Conservation (phyloP, 176 grass and related monocot species). For the Panicum miliaceum region DNA sequence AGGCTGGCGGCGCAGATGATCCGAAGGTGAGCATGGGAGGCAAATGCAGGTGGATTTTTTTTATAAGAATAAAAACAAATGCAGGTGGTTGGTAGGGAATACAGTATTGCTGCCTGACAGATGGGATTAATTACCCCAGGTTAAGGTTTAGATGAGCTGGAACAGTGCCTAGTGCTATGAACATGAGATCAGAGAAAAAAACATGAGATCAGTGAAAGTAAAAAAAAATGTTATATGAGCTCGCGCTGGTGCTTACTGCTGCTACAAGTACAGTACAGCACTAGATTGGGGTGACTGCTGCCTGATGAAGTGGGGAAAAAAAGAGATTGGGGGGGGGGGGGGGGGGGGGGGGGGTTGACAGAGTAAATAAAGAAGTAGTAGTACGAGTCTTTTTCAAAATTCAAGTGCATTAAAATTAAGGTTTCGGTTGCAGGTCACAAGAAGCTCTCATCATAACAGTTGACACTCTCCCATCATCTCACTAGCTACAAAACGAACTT, state of each 20-base stretch:
- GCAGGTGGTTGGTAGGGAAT: constrained; percentile 35
- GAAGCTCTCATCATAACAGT: no score
- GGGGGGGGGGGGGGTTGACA: no score
- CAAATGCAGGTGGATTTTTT: constrained; percentile 31
- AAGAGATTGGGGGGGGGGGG: no score
- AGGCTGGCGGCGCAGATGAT: not conserved
- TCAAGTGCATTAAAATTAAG: no score
- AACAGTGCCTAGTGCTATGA: not conserved
- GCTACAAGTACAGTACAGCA: not conserved
- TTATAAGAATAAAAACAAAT: no score
- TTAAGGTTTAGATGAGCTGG: not conserved
- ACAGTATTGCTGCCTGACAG: not conserved
- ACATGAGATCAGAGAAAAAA: not conserved
- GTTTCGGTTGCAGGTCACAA: no score
- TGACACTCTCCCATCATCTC: not conserved
- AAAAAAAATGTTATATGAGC: no score
- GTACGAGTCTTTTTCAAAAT: no score
- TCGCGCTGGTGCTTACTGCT: not conserved
- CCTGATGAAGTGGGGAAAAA: no score
- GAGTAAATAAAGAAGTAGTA: no score
- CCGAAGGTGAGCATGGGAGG: constrained; percentile 15
- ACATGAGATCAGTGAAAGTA: not conserved
- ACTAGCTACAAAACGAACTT: not conserved
- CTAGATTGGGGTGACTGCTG: not conserved
- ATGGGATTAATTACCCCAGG: not conserved